Conservation (phyloP, 768 basidiomycete species). For the Xanthoconium purpureum region DNA sequence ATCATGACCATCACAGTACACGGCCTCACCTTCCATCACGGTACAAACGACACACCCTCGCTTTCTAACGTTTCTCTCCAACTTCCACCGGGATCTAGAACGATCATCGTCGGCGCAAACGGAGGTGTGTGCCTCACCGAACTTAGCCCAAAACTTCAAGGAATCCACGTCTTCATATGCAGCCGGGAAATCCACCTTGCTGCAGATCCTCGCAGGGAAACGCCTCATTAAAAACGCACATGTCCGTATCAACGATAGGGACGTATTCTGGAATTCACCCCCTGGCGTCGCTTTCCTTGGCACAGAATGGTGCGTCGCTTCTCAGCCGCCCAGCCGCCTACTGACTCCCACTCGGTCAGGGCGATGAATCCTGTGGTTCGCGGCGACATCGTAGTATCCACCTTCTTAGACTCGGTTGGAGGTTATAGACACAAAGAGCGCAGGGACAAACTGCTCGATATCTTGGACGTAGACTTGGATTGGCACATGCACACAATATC, state of each 20-base stretch:
- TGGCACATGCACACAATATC: constrained; percentile 97
- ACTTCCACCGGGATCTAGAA: constrained; percentile 74
- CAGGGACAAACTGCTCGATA: constrained; percentile 80
- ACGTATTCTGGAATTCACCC: constrained; percentile 89
- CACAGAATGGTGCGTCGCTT: constrained; percentile 77
- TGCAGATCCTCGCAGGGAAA: constrained; percentile 93
- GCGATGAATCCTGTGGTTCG: constrained; percentile 97
- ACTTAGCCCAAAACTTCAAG: not conserved
- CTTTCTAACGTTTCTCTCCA: constrained; percentile 62
- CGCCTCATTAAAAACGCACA: constrained; percentile 63
- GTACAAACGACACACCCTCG: constrained; percentile 41
- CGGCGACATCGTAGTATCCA: constrained; percentile 86
- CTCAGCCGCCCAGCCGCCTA: not conserved
- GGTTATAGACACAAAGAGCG: constrained; percentile 92
- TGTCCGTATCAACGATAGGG: constrained; percentile 70
- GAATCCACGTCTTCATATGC: not conserved
- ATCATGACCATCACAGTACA: constrained; percentile 35
- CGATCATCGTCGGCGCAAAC: constrained; percentile 88
- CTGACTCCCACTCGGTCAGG: constrained; percentile 42
- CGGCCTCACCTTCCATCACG: constrained; percentile 59
- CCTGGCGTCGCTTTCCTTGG: constrained; percentile 83
- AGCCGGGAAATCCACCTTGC: constrained; percentile 95
- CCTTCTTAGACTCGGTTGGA: constrained; percentile 95
- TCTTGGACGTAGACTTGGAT: constrained; percentile 91
- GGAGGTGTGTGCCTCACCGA: constrained; percentile 58